A percentile compares a stretch with the other conserved stretches of the same genome.
Conservation (phyloP, 495 filamentous ascomycete genomes). For the Jackrogersella multiformis region DNA sequence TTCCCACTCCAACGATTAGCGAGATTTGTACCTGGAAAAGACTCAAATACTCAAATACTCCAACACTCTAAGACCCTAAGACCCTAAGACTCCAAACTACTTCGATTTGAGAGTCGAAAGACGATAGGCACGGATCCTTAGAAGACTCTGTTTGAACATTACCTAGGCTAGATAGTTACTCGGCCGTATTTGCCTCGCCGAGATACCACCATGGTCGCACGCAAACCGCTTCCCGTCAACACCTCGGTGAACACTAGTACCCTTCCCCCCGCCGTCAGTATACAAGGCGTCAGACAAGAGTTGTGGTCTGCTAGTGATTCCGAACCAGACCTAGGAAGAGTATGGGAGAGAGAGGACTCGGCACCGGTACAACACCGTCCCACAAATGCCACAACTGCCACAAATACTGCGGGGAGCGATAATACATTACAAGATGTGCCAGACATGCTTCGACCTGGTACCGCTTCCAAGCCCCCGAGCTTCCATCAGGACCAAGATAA, state of each 20-base stretch:
- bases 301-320: slow-evolving; percentile 49
- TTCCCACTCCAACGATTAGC: slow-evolving; percentile 6
- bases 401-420: slow-evolving; percentile 18
- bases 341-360: slow-evolving; percentile 47
- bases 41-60: too few relatives aligned
- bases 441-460: slow-evolving; percentile 35
- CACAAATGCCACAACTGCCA: slow-evolving; percentile 19
- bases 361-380: slow-evolving; percentile 15
- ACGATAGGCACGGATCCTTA: not conserved
- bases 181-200: slow-evolving; percentile 31
- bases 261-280: slow-evolving; percentile 39
- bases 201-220: slow-evolving; percentile 42
- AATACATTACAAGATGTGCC: slow-evolving; percentile 40
- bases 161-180: slow-evolving; percentile 1
- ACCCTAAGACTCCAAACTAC: not conserved
- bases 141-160: not conserved
- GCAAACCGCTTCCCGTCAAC: slow-evolving; percentile 53
- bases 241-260: slow-evolving; percentile 42
- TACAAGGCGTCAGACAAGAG: slow-evolving; percentile 46
- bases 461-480: slow-evolving; percentile 18
- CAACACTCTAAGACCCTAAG: too few relatives aligned
- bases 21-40: slow-evolving; percentile 6
- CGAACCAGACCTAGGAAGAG: slow-evolving; percentile 46
- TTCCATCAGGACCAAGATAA: slow-evolving; percentile 41
- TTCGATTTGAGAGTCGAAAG: not conserved